phyloP scores from a whole-genome alignment of 345 rosid species.

The Adansonia digitata region DNA sequence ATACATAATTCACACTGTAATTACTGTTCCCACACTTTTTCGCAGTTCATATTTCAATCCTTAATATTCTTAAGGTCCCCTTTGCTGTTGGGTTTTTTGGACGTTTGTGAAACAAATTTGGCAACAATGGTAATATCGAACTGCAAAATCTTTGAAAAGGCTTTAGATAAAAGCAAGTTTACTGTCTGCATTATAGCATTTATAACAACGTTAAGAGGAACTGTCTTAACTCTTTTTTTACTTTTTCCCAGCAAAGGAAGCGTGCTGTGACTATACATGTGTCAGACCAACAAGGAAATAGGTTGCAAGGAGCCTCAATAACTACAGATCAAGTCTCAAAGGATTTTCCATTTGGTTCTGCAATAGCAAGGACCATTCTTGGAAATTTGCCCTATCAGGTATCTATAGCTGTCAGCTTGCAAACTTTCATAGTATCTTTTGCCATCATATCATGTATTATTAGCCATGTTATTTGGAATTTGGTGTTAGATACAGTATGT shows the following conservation, averaged over 20 bases:
- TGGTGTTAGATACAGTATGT: no score
- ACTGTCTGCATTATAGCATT: neutral
- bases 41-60: neutral
- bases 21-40: neutral
- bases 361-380: constrained; percentile 66
- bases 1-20: constrained; percentile 49
- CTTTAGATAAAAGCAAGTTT: neutral
- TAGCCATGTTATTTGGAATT: no score
- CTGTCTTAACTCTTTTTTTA: neutral
- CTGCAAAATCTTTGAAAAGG: neutral
- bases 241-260: constrained; percentile 52
- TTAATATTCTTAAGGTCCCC: neutral
- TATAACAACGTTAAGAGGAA: neutral
- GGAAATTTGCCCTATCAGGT: constrained; percentile 73
- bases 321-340: constrained; percentile 53
- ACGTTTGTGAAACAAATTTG: no score
- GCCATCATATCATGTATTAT: no score
- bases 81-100: no score
- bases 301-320: constrained; percentile 48
- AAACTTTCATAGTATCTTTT: neutral
- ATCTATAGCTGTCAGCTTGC: neutral
- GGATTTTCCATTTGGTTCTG: constrained; percentile 81
- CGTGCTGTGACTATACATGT: constrained; percentile 66
- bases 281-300: constrained; percentile 47
- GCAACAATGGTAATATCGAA: no score